These are phyloP conservation scores for Rosa persica DNA, from an alignment of 306 rosid genomes.

Conservation along the genomic window DNA sequence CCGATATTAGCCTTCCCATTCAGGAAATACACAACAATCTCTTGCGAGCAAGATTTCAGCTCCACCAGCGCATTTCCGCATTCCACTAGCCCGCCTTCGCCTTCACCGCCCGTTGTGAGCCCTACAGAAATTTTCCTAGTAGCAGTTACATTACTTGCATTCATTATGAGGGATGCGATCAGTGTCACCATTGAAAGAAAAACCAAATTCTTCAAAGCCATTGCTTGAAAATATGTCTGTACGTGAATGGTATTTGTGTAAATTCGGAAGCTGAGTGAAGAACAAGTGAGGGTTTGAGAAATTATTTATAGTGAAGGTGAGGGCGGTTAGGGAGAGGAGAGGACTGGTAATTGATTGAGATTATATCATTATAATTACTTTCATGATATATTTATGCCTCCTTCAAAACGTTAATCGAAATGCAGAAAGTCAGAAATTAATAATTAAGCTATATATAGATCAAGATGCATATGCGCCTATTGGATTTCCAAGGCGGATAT, in stretches of 20 bases:
- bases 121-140: conserved; percentile 9
- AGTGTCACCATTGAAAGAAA: not conserved
- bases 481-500: not conserved
- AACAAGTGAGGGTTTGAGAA: not conserved
- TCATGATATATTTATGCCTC: not conserved
- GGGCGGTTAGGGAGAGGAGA: conserved; percentile 4
- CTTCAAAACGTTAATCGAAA: not conserved
- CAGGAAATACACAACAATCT: conserved; percentile 33
- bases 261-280: not conserved
- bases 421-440: not conserved
- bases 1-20: conserved; percentile 31
- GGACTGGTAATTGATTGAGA: not conserved
- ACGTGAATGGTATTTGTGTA: not conserved
- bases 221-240: not conserved
- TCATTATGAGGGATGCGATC: not conserved
- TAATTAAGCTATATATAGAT: not conserved
- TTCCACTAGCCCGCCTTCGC: conserved; percentile 4
- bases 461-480: not conserved
- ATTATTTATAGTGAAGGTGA: conserved; percentile 1
- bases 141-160: conserved; percentile 3
- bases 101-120: not conserved
- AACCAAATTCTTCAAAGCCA: conserved; percentile 20
- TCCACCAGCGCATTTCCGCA: conserved; percentile 36
- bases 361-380: not conserved
- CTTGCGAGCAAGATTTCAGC: conserved; percentile 38